phyloP scores from a whole-genome alignment of 2,329 filamentous ascomycete species.

The Phyllosticta citribraziliensis region DNA sequence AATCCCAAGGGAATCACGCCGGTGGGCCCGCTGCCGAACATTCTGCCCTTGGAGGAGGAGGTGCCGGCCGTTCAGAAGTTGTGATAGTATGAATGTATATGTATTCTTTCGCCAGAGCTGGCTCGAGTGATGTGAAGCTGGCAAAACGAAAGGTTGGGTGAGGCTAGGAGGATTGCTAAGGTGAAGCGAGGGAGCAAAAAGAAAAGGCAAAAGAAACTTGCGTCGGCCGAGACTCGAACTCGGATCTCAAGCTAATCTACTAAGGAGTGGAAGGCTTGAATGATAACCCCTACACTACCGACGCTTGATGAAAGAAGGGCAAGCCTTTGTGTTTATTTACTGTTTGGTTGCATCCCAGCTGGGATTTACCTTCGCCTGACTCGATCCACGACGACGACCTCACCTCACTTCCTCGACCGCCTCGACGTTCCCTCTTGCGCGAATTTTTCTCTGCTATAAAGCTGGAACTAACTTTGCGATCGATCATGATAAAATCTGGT shows the following conservation, averaged over 20 bases:
- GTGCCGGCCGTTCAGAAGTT: constrained; percentile 46
- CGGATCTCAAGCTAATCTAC: neutral
- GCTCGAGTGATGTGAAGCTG: neutral
- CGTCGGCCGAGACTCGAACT: neutral
- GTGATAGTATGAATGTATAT: neutral
- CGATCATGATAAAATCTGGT: no score
- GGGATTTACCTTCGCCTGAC: neutral
- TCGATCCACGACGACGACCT: neutral
- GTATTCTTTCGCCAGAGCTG: neutral
- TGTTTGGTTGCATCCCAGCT: no score
- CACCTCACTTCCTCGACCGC: neutral
- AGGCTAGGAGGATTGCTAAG: no score
- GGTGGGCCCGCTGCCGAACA: constrained; percentile 72
- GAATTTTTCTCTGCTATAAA: no score
- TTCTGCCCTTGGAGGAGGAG: constrained; percentile 69
- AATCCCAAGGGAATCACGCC: constrained; percentile 64
- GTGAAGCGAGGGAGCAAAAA: neutral
- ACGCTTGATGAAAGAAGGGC: neutral
- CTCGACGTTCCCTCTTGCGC: no score
- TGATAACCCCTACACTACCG: neutral
- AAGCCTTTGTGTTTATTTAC: no score
- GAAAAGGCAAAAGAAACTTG: neutral
- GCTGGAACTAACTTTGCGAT: no score
- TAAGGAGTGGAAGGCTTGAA: neutral
- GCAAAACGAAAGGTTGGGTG: neutral